Conservation (phyloP, 257 asterid species). For the Nemophila menziesii region DNA sequence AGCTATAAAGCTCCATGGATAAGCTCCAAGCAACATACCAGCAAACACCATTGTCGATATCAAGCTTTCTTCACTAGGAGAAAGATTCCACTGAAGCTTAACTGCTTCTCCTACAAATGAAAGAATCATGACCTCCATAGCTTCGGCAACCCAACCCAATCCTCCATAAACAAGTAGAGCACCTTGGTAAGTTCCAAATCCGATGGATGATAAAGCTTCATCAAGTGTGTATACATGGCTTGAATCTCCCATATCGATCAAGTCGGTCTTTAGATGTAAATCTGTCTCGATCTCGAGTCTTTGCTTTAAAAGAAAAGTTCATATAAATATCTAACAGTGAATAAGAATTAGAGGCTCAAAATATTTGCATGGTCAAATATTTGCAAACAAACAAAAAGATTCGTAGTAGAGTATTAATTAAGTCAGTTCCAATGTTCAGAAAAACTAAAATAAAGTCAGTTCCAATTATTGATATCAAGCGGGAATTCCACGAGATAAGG, state of each 20-base stretch:
- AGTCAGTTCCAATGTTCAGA: no score
- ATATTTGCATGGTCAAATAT: no score
- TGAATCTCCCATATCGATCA: slow-evolving; percentile 20
- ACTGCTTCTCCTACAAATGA: slow-evolving; percentile 69
- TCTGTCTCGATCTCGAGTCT: no score
- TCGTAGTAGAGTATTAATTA: no score
- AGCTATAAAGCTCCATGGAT: slow-evolving; percentile 52
- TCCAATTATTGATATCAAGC: no score
- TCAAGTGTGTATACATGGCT: slow-evolving; percentile 39
- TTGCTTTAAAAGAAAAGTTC: no score
- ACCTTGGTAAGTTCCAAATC: slow-evolving; percentile 62
- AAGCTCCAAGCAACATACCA: slow-evolving; percentile 80
- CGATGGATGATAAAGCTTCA: slow-evolving; percentile 57
- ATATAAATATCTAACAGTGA: no score
- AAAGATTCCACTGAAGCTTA: slow-evolving; percentile 55
- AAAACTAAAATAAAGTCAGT: no score
- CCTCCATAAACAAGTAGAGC: slow-evolving; percentile 59
- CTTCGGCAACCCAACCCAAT: slow-evolving; percentile 61
- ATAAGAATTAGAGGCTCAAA: no score
- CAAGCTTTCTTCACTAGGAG: slow-evolving; percentile 49
- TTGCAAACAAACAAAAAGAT: no score
- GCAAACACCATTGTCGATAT: slow-evolving; percentile 63
- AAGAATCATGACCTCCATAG: slow-evolving; percentile 74
- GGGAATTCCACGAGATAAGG: no score
- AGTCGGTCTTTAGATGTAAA: no score